These are phyloP conservation scores for Metarhizium guizhouense DNA, from an alignment of 2,329 filamentous ascomycete species.

Conservation along the genomic window DNA sequence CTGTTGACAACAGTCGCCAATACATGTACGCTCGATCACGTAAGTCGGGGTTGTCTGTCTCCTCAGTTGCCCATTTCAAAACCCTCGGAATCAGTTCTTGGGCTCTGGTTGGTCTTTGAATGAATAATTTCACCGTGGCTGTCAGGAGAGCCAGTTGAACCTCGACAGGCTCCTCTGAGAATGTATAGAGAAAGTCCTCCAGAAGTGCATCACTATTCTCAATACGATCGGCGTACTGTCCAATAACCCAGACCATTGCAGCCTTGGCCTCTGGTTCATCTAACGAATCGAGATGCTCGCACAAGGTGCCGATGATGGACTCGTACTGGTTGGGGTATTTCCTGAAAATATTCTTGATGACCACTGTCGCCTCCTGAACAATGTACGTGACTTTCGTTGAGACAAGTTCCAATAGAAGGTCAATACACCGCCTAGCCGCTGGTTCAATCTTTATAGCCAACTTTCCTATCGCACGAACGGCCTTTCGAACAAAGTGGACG, in stretches of 20 bases:
- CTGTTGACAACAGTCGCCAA: slow-evolving; percentile 90
- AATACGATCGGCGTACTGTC: slow-evolving; percentile 93
- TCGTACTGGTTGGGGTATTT: slow-evolving; percentile 99
- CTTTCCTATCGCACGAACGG: slow-evolving; percentile 94
- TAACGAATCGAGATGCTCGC: slow-evolving; percentile 90
- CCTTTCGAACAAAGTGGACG: slow-evolving; percentile 96
- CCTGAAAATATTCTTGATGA: slow-evolving; percentile 97
- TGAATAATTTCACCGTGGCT: slow-evolving; percentile 95
- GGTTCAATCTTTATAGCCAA: slow-evolving; percentile 98
- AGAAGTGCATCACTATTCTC: slow-evolving; percentile 92
- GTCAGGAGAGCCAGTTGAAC: slow-evolving; percentile 92
- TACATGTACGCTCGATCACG: slow-evolving; percentile 98
- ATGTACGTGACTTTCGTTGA: slow-evolving; percentile 99
- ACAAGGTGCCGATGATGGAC: slow-evolving; percentile 90
- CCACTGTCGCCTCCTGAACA: slow-evolving; percentile 95
- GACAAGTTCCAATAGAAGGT: slow-evolving; percentile 83
- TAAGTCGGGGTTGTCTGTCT: slow-evolving; percentile 97
- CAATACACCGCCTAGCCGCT: slow-evolving; percentile 83
- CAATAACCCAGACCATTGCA: slow-evolving; percentile 99
- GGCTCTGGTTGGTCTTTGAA: slow-evolving; percentile 89
- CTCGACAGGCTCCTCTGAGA: slow-evolving; percentile 89
- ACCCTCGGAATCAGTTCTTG: slow-evolving; percentile 90
- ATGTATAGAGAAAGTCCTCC: slow-evolving; percentile 91
- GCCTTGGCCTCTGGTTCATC: slow-evolving; percentile 98
- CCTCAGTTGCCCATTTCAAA: slow-evolving; percentile 96